A percentile compares a stretch with the other conserved stretches of the same genome.
Conservation (phyloP, 2,329 filamentous ascomycete species). For the Pseudocercospora vitis region DNA sequence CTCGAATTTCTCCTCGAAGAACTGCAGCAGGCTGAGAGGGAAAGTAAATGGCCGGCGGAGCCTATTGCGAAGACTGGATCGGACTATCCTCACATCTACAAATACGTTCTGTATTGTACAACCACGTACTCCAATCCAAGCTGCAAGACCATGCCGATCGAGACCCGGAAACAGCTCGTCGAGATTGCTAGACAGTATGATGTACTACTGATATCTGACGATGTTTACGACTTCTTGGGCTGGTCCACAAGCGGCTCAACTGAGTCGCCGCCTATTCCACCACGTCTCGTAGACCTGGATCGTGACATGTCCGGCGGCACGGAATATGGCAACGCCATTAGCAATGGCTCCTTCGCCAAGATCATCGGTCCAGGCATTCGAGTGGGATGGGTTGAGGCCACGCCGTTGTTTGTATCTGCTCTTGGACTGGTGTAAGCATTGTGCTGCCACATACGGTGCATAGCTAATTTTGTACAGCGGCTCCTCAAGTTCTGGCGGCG, state of each 20-base stretch:
- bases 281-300: slow-evolving; percentile 77
- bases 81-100: slow-evolving; percentile 74
- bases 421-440: slow-evolving; percentile 12
- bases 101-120: slow-evolving; percentile 79
- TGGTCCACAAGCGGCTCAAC: slow-evolving; percentile 53
- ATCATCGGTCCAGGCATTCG: slow-evolving; percentile 76
- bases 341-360: slow-evolving; percentile 89
- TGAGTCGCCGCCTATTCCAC: slow-evolving; percentile 36
- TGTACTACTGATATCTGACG: slow-evolving; percentile 78
- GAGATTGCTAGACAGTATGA: slow-evolving; percentile 72
- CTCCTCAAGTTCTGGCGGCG: slow-evolving; percentile 58
- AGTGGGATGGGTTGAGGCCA: slow-evolving; percentile 82
- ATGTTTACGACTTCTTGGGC: slow-evolving; percentile 90
- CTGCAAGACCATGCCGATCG: slow-evolving; percentile 73
- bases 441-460: background rate
- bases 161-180: slow-evolving; percentile 66
- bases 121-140: slow-evolving; percentile 88
- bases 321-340: slow-evolving; percentile 74
- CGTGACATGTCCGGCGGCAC: slow-evolving; percentile 61
- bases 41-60: slow-evolving; percentile 12
- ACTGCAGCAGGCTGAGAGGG: slow-evolving; percentile 51
- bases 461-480: slow-evolving; percentile 37
- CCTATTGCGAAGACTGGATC: slow-evolving; percentile 54
- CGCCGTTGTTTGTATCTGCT: slow-evolving; percentile 53
- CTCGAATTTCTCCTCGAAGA: slow-evolving; percentile 58